Evolutionary conservation across 345 rosid genomes (phyloP), one percentile per base, ranked within the genome.

Genomic region (Tarenaya hassleriana): DNA sequence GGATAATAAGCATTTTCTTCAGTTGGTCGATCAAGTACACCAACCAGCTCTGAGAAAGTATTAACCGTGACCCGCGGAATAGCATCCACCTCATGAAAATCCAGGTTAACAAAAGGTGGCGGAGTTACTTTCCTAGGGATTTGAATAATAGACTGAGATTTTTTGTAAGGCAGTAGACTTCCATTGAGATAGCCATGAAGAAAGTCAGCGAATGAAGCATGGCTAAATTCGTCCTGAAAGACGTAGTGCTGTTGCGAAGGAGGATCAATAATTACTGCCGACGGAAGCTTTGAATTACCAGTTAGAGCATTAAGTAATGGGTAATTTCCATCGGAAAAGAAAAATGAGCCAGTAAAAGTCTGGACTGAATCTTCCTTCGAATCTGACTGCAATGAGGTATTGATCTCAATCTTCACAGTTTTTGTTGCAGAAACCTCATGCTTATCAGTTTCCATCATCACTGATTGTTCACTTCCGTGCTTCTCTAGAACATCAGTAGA

Each of bases 101-200:
- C 88, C 52, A 65, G 56, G 71, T 87, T 87, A 42, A 87, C 81
- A 61, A 87, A 81, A 43, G 98, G 96, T 48, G 95, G 94, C 42
- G 39, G 63, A 55, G 71, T 51, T 38, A 83, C 76, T 50, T 77
- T 75, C 53, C 63, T 75, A 44, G 64, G 63, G 64, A 29, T 71
- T 58, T 66, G 72, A 66, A 60, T 50, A 52, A 68, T 17, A 41
- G 84, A 60, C 44, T 78, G 88, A 19, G 84, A 81, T 10, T 49
- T 73, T 60, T 70, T 78, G 72, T 76, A 82, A 16, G 90, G 90
- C 44, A 79, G 55, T 67, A 84, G 77, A 63, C 74, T 72, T 67
- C 77, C 80, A 66, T 78, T 73, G 64, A 77, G 73, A 63, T 71
- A 91, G 45, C 71, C 69, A 61, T 67, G 58, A 64, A 91, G 69